Evolutionary conservation across 2,329 filamentous ascomycete genomes (phyloP).

Genomic region (Aureobasidium sp.): DNA sequence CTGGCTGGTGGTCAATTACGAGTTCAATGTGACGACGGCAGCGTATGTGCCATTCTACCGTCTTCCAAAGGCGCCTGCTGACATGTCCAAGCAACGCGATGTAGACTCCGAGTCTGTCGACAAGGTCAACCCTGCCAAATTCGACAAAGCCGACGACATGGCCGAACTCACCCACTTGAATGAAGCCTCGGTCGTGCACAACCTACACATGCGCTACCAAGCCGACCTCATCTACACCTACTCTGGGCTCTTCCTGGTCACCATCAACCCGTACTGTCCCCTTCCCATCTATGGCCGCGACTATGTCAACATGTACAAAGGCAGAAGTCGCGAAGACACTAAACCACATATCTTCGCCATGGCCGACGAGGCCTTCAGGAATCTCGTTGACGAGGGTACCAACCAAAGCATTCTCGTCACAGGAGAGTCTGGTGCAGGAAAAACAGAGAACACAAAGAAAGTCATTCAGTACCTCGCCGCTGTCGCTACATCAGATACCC

Average conservation of each 20-base stretch:
- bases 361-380: constrained; percentile 93
- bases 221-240: constrained; percentile 96
- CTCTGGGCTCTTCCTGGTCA: constrained; percentile 91
- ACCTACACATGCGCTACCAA: constrained; percentile 89
- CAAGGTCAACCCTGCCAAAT: constrained; percentile 98
- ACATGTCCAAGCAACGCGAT: constrained; percentile 61
- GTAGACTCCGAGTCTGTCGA: constrained; percentile 81
- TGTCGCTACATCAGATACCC: constrained; percentile 76
- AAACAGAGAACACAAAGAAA: constrained; percentile 99
- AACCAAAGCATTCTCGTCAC: constrained; percentile 98
- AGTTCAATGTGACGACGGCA: constrained; percentile 90
- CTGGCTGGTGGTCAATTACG: constrained; percentile 58
- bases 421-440: constrained; percentile 94
- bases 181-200: constrained; percentile 95
- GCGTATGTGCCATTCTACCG: constrained; percentile 46
- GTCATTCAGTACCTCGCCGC: constrained; percentile 97
- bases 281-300: constrained; percentile 94
- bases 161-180: constrained; percentile 96
- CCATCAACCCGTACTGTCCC: constrained; percentile 92
- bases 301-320: constrained; percentile 97
- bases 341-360: constrained; percentile 97
- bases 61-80: constrained; percentile 15
- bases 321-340: constrained; percentile 81
- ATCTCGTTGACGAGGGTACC: constrained; percentile 85
- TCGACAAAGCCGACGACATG: constrained; percentile 99